A percentile compares a stretch with the other conserved stretches of the same genome.
phyloP scores from a whole-genome alignment of 169 alveolate species.

The Eimeria acervulina region DNA sequence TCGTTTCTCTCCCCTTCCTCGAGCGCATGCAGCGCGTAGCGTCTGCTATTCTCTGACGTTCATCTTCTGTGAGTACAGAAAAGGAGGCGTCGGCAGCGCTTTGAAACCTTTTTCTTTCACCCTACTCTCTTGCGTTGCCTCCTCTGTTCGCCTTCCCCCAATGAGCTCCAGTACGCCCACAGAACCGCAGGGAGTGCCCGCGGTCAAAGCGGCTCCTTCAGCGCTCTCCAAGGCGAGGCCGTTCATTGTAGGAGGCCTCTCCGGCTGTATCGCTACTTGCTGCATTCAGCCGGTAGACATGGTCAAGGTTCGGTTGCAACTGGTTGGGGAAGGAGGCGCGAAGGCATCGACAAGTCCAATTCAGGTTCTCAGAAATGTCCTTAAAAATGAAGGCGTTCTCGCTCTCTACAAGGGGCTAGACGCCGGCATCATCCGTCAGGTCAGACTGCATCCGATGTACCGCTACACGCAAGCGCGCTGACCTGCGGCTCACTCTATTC shows the following conservation, averaged over 20 bases:
- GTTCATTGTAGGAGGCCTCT: conserved; percentile 92
- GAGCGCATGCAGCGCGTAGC: not conserved
- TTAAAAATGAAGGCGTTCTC: conserved; percentile 86
- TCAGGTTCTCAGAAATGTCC: conserved; percentile 85
- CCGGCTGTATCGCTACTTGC: conserved; percentile 94
- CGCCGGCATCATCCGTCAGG: conserved; percentile 97
- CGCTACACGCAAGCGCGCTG: not conserved
- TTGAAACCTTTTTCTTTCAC: not conserved
- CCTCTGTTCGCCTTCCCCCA: not conserved
- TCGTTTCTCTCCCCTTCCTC: not conserved
- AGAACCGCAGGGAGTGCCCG: conserved; percentile 14
- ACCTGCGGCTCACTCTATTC: not conserved
- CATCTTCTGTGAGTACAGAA: not conserved
- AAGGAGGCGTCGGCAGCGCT: not conserved
- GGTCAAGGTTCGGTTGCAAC: conserved; percentile 94
- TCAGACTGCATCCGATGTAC: not conserved
- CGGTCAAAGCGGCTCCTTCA: not conserved
- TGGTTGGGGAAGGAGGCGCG: conserved; percentile 92
- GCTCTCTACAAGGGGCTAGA: conserved; percentile 95
- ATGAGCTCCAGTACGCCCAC: not conserved
- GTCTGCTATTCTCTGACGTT: not conserved
- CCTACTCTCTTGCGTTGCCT: not conserved
- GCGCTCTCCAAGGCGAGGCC: conserved; percentile 86
- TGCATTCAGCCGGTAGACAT: conserved; percentile 94
- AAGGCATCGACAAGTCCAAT: conserved; percentile 88